A percentile compares a stretch with the other conserved stretches of the same genome.
Evolutionary conservation across 23 red algal species (phyloP).

Genomic region (Gracilaria domingensis): DNA sequence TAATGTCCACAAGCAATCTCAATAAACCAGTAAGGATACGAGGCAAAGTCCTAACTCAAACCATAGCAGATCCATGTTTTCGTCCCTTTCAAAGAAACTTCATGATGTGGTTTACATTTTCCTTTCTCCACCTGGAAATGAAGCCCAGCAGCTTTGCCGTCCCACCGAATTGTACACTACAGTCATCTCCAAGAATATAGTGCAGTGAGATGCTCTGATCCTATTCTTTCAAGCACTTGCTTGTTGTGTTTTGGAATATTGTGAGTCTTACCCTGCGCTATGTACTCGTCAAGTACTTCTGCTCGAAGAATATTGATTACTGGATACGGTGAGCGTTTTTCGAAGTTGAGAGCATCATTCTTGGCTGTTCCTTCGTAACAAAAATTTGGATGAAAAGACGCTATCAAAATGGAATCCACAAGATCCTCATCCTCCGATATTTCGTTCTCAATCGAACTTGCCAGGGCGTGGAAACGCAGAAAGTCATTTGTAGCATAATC

Average conservation of each 20-base stretch:
- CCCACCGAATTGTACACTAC: too few relatives aligned
- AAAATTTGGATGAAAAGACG: slow-evolving; percentile 64
- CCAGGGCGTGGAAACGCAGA: slow-evolving; percentile 38
- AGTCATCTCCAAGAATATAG: neutral
- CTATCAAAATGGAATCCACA: slow-evolving; percentile 60
- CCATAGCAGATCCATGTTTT: neutral
- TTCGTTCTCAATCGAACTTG: slow-evolving; percentile 38
- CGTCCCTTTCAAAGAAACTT: too few relatives aligned
- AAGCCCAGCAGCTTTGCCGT: neutral
- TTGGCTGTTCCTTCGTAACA: neutral
- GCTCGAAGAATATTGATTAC: slow-evolving; percentile 69
- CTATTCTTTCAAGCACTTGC: slow-evolving; percentile 55
- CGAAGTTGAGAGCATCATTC: slow-evolving; percentile 62
- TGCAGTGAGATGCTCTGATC: neutral
- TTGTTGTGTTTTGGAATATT: slow-evolving; percentile 49
- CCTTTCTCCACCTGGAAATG: too few relatives aligned
- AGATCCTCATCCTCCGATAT: slow-evolving; percentile 46
- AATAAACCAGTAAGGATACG: neutral
- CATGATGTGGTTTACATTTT: too few relatives aligned
- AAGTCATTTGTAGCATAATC: slow-evolving; percentile 49
- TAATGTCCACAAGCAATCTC: slow-evolving; percentile 1
- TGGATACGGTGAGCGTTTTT: slow-evolving; percentile 72
- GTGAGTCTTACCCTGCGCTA: slow-evolving; percentile 51
- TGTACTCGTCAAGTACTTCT: slow-evolving; percentile 52
- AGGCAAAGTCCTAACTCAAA: neutral